Base-by-base conservation (phyloP, 1,284 basidiomycete genomes). In the Sporisorium reilianum region DNA sequence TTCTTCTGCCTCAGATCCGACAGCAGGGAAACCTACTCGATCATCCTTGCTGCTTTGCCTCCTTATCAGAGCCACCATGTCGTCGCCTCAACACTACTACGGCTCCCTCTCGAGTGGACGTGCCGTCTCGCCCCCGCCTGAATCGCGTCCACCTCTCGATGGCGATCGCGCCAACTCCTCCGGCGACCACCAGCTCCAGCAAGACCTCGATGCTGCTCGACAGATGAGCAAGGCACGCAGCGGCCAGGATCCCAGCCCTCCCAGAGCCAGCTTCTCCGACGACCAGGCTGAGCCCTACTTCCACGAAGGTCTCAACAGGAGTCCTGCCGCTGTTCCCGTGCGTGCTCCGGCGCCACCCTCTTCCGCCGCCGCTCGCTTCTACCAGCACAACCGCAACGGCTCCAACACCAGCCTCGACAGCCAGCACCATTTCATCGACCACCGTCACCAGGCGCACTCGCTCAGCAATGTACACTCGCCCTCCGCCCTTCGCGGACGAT, bases 401-500 rank as follows among this genome's bases (percentile, higher is more conserved):
- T 81, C 79, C 55, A 80, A 80, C 61, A 75, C 82, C 48, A 77
- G 74, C 44, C 62, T 84, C 36, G 82, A 84, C 71, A 81, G 79
- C 41, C 79, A 80, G 44, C 75, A 69, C 38, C 79, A 84, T 59
- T 84, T 79, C 49, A 84, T 84, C 64, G 83, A 84, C 61, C 83
- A 84, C 48, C 80, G 83, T 52, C 78, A 78, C 52, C 81, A 84
- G 53, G 79, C 80, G 8, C 79, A 80, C 58, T 80, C 78, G 18
- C 64, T 79, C 38, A 77, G 79, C 42, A 66, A 80, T 44, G 71
- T 77, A 7, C 73, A 77, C 54, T 80, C 77, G 3, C 78, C 76
- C 14, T 75, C 80, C 7, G 78, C 75, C 5, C 58, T 70, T 20
- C 65, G 78, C 18, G 61, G 60, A 12, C 56, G 59, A 22, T 69